Percentiles rank a stretch among this genome's conserved stretches.
These are phyloP conservation scores for Pseudoscleropodium purum DNA, from an alignment of 225 moss, liverwort and hornwort species.

Conservation along the genomic window DNA sequence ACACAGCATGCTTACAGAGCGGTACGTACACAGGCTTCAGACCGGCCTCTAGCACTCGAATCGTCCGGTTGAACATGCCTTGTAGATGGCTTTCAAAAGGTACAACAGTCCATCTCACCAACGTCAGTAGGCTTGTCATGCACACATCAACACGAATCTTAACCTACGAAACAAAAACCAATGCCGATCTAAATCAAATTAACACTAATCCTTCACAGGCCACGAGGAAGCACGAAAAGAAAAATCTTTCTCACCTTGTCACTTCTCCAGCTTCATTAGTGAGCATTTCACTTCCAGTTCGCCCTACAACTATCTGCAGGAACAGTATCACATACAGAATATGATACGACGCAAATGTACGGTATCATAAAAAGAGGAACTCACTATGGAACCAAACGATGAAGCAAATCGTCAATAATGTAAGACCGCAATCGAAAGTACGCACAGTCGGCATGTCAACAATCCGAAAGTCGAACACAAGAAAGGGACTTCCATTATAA, in stretches of 20 bases:
- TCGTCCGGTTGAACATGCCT: constrained; percentile 96
- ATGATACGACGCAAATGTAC: not conserved
- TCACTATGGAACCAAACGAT: not conserved
- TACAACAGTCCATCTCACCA: not conserved
- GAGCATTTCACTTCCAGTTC: constrained; percentile 20
- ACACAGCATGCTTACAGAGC: constrained; percentile 11
- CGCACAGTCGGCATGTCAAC: not conserved
- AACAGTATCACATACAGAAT: not conserved
- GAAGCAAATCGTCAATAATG: not conserved
- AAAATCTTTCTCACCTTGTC: constrained; percentile 3
- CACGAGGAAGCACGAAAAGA: not conserved
- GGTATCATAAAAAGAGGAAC: not conserved
- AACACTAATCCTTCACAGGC: not conserved
- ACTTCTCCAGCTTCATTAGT: constrained; percentile 14
- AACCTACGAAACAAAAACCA: not conserved
- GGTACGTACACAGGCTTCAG: constrained; percentile 85
- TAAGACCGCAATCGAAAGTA: not conserved
- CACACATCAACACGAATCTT: not conserved
- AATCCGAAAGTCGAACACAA: not conserved
- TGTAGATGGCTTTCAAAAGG: constrained; percentile 60
- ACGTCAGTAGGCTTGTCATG: not conserved
- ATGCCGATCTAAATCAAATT: not conserved
- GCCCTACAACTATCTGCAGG: constrained; percentile 8
- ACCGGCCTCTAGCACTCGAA: constrained; percentile 91
- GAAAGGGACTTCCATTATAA: not conserved